Conservation (phyloP, 2,329 filamentous ascomycete genomes). For the Botrytis squamosa region DNA sequence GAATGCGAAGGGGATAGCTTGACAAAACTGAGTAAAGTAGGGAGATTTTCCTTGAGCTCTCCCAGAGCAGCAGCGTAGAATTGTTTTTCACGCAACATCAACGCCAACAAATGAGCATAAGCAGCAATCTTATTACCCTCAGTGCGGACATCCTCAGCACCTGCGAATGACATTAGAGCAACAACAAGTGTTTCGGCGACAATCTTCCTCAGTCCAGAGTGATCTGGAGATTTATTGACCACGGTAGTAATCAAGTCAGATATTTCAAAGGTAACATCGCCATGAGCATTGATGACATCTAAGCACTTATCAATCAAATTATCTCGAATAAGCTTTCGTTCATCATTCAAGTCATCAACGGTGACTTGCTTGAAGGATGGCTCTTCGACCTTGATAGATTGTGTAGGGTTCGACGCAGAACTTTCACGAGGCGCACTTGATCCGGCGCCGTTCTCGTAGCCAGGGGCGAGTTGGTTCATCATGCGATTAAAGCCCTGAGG, state of each 20-base stretch:
- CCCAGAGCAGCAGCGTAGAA: slow-evolving; percentile 79
- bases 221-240: slow-evolving; percentile 59
- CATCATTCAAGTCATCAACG: slow-evolving; percentile 75
- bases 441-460: slow-evolving; percentile 4
- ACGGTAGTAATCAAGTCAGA: slow-evolving; percentile 80
- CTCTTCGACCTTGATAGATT: slow-evolving; percentile 20
- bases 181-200: slow-evolving; percentile 81
- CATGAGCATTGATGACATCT: slow-evolving; percentile 84
- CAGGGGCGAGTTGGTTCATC: slow-evolving; percentile 25
- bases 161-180: slow-evolving; percentile 70
- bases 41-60: slow-evolving; percentile 73
- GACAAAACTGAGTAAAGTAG: slow-evolving; percentile 75
- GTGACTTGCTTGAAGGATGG: slow-evolving; percentile 46
- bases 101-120: slow-evolving; percentile 85
- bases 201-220: slow-evolving; percentile 59
- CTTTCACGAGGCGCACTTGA: slow-evolving; percentile 14
- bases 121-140: slow-evolving; percentile 71
- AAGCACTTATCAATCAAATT: slow-evolving; percentile 86
- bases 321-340: slow-evolving; percentile 68
- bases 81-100: slow-evolving; percentile 76
- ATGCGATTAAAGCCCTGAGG: slow-evolving; percentile 28
- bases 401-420: slow-evolving; percentile 16
- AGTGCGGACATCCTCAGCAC: slow-evolving; percentile 54
- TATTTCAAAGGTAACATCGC: slow-evolving; percentile 85
- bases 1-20: slow-evolving; percentile 65